phyloP scores from a whole-genome alignment of 768 basidiomycete species.

The Naganishia antarctica region DNA sequence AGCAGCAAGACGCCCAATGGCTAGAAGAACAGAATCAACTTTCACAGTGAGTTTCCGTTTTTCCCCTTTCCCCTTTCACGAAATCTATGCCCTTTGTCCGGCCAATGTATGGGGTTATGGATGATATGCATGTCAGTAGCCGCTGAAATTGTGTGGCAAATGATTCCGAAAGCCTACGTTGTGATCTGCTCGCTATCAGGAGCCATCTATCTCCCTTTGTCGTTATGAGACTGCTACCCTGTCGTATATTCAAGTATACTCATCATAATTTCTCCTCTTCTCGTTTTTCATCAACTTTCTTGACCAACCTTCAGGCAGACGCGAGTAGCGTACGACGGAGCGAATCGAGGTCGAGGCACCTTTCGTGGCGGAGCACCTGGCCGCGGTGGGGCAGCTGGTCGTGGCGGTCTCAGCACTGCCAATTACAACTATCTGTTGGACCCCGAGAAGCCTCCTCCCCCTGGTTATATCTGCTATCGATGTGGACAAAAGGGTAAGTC shows the following conservation, averaged over 20 bases:
- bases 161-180: conserved; percentile 49
- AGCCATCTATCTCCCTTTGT: not conserved
- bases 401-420: conserved; percentile 54
- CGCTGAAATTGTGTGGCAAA: not conserved
- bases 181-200: not conserved
- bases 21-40: conserved; percentile 99
- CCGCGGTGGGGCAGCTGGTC: conserved; percentile 58
- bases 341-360: conserved; percentile 27
- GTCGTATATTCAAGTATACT: not conserved
- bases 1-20: conserved; percentile 77
- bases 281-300: not conserved
- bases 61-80: not conserved
- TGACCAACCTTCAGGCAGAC: conserved; percentile 20
- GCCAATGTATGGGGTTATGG: not conserved
- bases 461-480: conserved; percentile 96
- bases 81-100: not conserved
- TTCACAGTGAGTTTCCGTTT: conserved; percentile 76
- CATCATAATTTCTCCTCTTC: not conserved
- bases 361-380: conserved; percentile 50
- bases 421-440: conserved; percentile 56
- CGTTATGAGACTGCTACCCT: not conserved
- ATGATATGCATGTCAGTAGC: not conserved
- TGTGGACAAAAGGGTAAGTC: conserved; percentile 86
- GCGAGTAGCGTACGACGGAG: conserved; percentile 23
- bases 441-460: conserved; percentile 66